A percentile compares a stretch with the other conserved stretches of the same genome.
These are phyloP conservation scores for Dactylonectria estremocensis DNA, from an alignment of 2,329 filamentous ascomycete species.

Conservation along the genomic window DNA sequence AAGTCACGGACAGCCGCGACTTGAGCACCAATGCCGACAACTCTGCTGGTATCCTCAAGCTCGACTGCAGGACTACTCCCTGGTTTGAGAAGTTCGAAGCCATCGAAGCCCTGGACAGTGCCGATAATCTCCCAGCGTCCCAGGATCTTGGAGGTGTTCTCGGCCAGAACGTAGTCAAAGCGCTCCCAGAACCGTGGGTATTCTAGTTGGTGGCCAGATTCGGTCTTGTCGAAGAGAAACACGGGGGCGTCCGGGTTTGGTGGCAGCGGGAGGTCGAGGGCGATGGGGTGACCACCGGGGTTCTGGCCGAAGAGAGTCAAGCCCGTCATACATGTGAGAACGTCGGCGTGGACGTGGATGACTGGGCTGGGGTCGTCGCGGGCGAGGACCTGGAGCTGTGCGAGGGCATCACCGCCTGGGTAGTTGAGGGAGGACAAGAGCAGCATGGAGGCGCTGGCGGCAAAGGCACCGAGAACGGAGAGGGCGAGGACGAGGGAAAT, in stretches of 20 bases:
- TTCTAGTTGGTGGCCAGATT: conserved; percentile 58
- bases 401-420: conserved; percentile 87
- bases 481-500: conserved; percentile 69
- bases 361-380: conserved; percentile 40
- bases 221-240: conserved; percentile 74
- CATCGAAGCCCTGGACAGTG: conserved; percentile 71
- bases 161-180: conserved; percentile 75
- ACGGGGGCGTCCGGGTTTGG: conserved; percentile 46
- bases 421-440: conserved; percentile 92
- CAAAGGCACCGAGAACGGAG: conserved; percentile 74
- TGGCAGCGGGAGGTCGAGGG: conserved; percentile 42
- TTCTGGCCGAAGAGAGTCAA: conserved; percentile 76
- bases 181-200: conserved; percentile 72
- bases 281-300: conserved; percentile 54
- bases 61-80: conserved; percentile 49
- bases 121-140: conserved; percentile 71
- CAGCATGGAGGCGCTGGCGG: conserved; percentile 77
- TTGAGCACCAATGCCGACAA: conserved; percentile 63
- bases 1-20: conserved; percentile 57
- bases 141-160: conserved; percentile 64
- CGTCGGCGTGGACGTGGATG: conserved; percentile 73
- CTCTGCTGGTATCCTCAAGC: conserved; percentile 36
- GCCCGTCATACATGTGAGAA: conserved; percentile 79
- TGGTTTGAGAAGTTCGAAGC: conserved; percentile 71
- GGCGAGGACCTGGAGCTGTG: conserved; percentile 61